Percentiles rank a stretch among this genome's conserved stretches.
These are phyloP conservation scores for Amylocarpus encephaloides DNA, from an alignment of 2,329 filamentous ascomycete species.

Conservation along the genomic window DNA sequence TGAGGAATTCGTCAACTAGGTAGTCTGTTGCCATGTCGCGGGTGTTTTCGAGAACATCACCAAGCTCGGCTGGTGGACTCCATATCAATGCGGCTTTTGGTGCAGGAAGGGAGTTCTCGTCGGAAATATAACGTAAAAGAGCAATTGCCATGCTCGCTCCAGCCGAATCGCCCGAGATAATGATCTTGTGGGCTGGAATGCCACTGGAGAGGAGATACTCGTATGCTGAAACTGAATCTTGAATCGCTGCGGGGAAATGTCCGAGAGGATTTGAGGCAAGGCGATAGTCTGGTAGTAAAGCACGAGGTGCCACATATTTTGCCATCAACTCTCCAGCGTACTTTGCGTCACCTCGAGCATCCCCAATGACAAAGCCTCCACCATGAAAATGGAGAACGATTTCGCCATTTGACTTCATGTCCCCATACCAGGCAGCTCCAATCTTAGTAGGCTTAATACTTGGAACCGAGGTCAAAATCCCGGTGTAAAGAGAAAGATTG, in stretches of 20 bases:
- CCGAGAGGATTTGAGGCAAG: constrained; percentile 37
- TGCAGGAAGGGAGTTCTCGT: constrained; percentile 27
- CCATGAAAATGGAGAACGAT: constrained; percentile 44
- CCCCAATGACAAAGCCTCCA: constrained; percentile 41
- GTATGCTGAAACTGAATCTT: constrained; percentile 43
- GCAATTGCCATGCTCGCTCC: constrained; percentile 41
- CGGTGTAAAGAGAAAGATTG: too few species aligned
- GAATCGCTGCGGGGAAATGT: constrained; percentile 45
- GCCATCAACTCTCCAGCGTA: constrained; percentile 24
- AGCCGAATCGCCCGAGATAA: constrained; percentile 43
- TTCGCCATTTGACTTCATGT: neutral
- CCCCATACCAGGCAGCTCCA: too few species aligned
- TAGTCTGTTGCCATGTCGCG: constrained; percentile 35
- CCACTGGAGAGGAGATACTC: constrained; percentile 36
- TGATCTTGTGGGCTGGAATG: constrained; percentile 36
- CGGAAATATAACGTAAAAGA: constrained; percentile 40
- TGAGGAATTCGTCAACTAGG: constrained; percentile 33
- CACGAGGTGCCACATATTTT: neutral
- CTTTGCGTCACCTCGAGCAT: constrained; percentile 35
- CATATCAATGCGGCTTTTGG: constrained; percentile 38
- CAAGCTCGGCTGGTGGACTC: constrained; percentile 38
- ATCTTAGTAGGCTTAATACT: too few species aligned
- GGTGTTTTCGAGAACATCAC: constrained; percentile 23
- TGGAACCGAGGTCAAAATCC: too few species aligned
- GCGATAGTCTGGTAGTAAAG: constrained; percentile 34